Base-by-base conservation (phyloP, 2,329 filamentous ascomycete species). In the Paraphaeosphaeria sporulosa region DNA sequence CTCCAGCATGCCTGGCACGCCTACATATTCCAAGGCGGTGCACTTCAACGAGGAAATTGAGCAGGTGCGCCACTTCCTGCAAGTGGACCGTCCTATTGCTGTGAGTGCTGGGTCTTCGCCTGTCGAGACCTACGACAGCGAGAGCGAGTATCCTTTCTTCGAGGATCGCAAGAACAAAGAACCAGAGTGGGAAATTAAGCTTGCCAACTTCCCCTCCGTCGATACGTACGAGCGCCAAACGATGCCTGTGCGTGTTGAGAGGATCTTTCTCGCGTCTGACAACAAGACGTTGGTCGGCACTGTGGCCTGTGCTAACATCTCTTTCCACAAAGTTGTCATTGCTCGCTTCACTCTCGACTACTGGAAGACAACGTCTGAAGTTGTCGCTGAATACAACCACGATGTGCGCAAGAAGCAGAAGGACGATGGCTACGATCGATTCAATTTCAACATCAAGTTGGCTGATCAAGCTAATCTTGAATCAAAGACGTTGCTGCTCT, bases 291-390 rank as follows among this genome's bases (percentile, higher is more conserved):
- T 99, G 65, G 85, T 97, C 53, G 95, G 95, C 13, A 91, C 89
- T 19, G 86, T 97, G 55, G 91, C 89, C 8, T 94, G 96, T 23
- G 89, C 90, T 74, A 99, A 99, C 78, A 79, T 98, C 46, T 88
- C 93, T 0, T 99, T 96, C 80, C 87, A 94, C 56, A 99, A 99
- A 80, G 79, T 84, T 6, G 92, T 99, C 56, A 88, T 90, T n/a
- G 94, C 93, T 76, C 89, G 95, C 53, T 99, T 99, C 78, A 99
- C 95, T 0, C 86, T 97, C 49, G 95, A 99, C 78, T 95, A 96
- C 80, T 99, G 95, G 95, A 97, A 96, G 84, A 99, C 95, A 0
- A 96, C 94, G 0, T 99, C 95, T 0, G 95, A 99, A 76, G 91
- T 98, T 1, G 85, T 86, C 40, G 94, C 92, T n/a, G 93, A 97